phyloP scores from a whole-genome alignment of 345 rosid genomes.

The Citrus glauca region DNA sequence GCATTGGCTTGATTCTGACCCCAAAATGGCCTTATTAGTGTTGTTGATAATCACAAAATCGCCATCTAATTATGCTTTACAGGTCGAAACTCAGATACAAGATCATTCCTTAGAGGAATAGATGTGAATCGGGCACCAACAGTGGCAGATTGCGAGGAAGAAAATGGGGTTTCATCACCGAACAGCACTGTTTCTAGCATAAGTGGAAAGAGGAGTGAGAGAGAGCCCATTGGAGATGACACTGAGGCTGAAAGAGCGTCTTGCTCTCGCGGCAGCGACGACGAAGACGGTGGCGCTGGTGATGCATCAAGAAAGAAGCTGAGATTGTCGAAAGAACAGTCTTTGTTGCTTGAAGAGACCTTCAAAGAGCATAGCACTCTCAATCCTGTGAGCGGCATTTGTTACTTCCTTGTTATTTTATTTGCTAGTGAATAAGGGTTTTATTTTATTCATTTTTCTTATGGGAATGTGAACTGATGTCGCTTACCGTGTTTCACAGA shows the following conservation, averaged over 20 bases:
- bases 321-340: slow-evolving; percentile 75
- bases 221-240: slow-evolving; percentile 52
- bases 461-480: not conserved
- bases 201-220: slow-evolving; percentile 74
- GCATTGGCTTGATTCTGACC: too few species aligned
- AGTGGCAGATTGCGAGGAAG: slow-evolving; percentile 51
- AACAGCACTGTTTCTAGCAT: slow-evolving; percentile 80
- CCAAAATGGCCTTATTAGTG: not conserved
- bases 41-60: not conserved
- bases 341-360: slow-evolving; percentile 74
- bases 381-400: slow-evolving; percentile 73
- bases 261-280: slow-evolving; percentile 67
- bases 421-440: not conserved
- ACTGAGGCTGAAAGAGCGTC: slow-evolving; percentile 66
- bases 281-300: slow-evolving; percentile 58
- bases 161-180: slow-evolving; percentile 59
- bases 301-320: slow-evolving; percentile 79
- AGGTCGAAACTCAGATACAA: slow-evolving; percentile 47
- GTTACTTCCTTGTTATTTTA: not conserved
- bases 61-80: not conserved
- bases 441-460: too few species aligned
- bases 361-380: slow-evolving; percentile 85
- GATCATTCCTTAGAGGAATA: slow-evolving; percentile 48
- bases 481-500: slow-evolving; percentile 34
- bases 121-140: slow-evolving; percentile 59